Base-by-base conservation (phyloP, 148 eudicot species). In the Vaccinium darrowii region DNA sequence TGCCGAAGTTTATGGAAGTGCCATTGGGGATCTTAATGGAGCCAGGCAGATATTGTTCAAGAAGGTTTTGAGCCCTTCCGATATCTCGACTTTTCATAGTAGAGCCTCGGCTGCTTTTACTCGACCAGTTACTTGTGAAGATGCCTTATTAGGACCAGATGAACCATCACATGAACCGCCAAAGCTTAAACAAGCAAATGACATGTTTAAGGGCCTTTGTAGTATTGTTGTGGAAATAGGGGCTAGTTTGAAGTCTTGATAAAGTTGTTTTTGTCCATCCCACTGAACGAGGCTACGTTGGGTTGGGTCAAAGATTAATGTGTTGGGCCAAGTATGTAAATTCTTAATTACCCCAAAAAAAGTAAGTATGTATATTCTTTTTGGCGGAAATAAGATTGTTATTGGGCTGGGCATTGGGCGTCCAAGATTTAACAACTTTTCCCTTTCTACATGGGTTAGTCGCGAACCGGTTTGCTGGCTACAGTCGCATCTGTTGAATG, bases 181-280 rank as follows among this genome's bases (percentile, higher is more conserved):
- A 4, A 19, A 73, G 63, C 85, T 83, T 74, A 67, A 74, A 58
- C 21, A 83, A 56, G 80, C 85, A 43, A 36, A 36, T 74, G 21
- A 54, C 23, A 74, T 74, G 50, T 36, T 43, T 3, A 18, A 83
- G 39, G 85, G 65, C 18, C 71, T 83, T 74, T 10, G 15, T 33
- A 6, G n/a, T 12, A 83, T 73, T 47, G 49, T 74, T 83, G 75
- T 15, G 78, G 51, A 9, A 6, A 71, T 71, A 13, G 39, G 75
- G 30, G 36, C 6, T 13, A 12, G 16, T 71, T 71, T 71, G 43
- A 23, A 71, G 75, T 71, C 75, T 71, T 13, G 75, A 16, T 57
- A 57, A 13, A 71, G 15, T 71, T 18, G 60, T 71, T 71, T 23
- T 71, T n/a, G 16, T 19, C 5, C 4, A 21, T 5, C 47, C 47